These are phyloP conservation scores for Aureobasidium leucospermi DNA, from an alignment of 2,329 filamentous ascomycete genomes.

Conservation along the genomic window DNA sequence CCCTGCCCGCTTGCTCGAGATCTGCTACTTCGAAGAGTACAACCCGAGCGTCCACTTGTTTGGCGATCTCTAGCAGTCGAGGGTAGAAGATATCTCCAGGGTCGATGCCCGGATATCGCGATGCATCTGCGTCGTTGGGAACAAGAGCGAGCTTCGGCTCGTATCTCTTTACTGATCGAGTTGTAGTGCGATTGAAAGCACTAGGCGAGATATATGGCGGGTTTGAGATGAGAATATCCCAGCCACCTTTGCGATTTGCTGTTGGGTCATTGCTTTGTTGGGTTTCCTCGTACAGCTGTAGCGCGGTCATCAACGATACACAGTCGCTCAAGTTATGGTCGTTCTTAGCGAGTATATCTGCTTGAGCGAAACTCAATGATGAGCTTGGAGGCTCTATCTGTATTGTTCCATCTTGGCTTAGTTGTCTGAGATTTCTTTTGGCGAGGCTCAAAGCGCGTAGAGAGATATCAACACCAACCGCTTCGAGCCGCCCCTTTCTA, in stretches of 20 bases:
- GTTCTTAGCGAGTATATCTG: conserved; percentile 25
- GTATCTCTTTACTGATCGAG: conserved; percentile 67
- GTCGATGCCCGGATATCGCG: conserved; percentile 4
- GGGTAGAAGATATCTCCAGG: conserved; percentile 59
- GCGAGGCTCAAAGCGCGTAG: conserved; percentile 58
- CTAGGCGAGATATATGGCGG: conserved; percentile 77
- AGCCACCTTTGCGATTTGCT: not conserved
- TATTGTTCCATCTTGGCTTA: not conserved
- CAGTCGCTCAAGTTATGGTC: not conserved
- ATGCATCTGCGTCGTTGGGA: conserved; percentile 33
- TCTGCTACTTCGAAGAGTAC: conserved; percentile 68
- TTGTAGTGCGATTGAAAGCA: conserved; percentile 56
- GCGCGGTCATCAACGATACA: not conserved
- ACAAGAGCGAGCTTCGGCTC: conserved; percentile 80
- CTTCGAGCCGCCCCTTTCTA: conserved; percentile 32
- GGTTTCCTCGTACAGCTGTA: not conserved
- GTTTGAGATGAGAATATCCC: conserved; percentile 71
- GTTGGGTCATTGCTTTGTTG: no score
- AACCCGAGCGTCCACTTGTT: conserved; percentile 43
- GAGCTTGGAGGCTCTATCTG: no score
- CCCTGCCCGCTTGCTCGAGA: conserved; percentile 57
- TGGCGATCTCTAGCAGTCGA: conserved; percentile 52
- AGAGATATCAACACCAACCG: conserved; percentile 72
- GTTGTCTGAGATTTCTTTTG: conserved; percentile 45
- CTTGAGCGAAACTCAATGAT: conserved; percentile 25